Evolutionary conservation across 2,329 filamentous ascomycete genomes (phyloP).

Genomic region (Seiridium cupressi): DNA sequence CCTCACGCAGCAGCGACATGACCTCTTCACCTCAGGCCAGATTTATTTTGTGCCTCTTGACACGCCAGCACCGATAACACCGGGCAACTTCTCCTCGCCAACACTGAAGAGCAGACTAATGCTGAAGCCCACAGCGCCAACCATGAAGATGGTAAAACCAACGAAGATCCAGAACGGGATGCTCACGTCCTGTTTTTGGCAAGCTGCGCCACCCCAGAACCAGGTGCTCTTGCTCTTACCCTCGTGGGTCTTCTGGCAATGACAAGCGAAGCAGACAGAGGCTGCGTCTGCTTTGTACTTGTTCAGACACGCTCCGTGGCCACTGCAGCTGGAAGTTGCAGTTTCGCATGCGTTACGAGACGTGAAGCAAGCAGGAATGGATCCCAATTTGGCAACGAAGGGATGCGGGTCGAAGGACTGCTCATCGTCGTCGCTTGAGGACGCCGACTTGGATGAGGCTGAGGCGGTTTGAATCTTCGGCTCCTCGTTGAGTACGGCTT

Average conservation of each 20-base stretch:
- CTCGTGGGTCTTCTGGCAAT: slow-evolving; percentile 60
- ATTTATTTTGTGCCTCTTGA: slow-evolving; percentile 61
- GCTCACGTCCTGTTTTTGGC: slow-evolving; percentile 89
- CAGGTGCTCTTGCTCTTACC: slow-evolving; percentile 51
- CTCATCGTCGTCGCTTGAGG: slow-evolving; percentile 27
- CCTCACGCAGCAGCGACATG: background rate
- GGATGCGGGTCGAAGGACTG: slow-evolving; percentile 26
- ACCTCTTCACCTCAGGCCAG: background rate
- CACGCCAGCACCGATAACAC: slow-evolving; percentile 94
- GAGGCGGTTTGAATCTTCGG: slow-evolving; percentile 18
- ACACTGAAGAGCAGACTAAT: slow-evolving; percentile 80
- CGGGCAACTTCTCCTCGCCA: slow-evolving; percentile 83
- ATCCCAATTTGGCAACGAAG: slow-evolving; percentile 25
- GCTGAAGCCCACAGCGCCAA: slow-evolving; percentile 66
- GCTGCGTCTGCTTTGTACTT: slow-evolving; percentile 48
- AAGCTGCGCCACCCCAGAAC: slow-evolving; percentile 82
- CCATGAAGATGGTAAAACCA: slow-evolving; percentile 68
- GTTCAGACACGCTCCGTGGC: slow-evolving; percentile 74
- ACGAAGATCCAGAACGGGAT: slow-evolving; percentile 85
- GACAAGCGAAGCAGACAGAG: slow-evolving; percentile 72
- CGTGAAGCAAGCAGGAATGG: slow-evolving; percentile 72
- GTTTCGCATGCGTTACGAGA: slow-evolving; percentile 66
- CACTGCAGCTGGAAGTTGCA: slow-evolving; percentile 75
- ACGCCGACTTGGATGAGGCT: slow-evolving; percentile 22
- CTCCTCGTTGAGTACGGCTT: slow-evolving; percentile 40